Percentiles rank a stretch among this genome's conserved stretches.
phyloP scores from a whole-genome alignment of 2,329 filamentous ascomycete species.

The Aplosporella prunicola region DNA sequence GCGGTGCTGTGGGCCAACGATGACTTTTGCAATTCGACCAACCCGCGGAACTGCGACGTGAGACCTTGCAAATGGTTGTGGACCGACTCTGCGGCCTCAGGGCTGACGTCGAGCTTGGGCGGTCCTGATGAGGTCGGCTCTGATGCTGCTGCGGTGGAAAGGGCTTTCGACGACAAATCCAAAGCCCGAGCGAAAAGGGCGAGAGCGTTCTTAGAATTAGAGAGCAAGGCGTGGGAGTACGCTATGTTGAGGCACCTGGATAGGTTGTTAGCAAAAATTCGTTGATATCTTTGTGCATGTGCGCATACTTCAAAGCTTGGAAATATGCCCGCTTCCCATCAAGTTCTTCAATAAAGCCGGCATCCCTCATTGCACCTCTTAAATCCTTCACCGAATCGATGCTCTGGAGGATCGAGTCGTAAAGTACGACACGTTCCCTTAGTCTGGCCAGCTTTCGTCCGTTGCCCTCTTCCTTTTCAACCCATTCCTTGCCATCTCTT shows the following conservation, averaged over 20 bases:
- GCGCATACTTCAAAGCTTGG: slow-evolving; percentile 66
- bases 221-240: slow-evolving; percentile 69
- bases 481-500: slow-evolving; percentile 37
- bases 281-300: neutral
- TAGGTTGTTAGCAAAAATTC: no score
- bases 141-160: slow-evolving; percentile 30
- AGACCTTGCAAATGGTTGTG: slow-evolving; percentile 56
- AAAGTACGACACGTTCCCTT: slow-evolving; percentile 79
- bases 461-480: slow-evolving; percentile 53
- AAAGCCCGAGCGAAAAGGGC: slow-evolving; percentile 69
- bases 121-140: slow-evolving; percentile 30
- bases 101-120: slow-evolving; percentile 59
- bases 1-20: slow-evolving; percentile 19
- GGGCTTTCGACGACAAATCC: slow-evolving; percentile 48
- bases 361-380: slow-evolving; percentile 79
- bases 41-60: slow-evolving; percentile 70
- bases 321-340: slow-evolving; percentile 75
- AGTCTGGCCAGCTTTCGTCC: slow-evolving; percentile 70
- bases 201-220: slow-evolving; percentile 68
- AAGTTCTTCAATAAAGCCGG: slow-evolving; percentile 65
- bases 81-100: slow-evolving; percentile 50
- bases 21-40: slow-evolving; percentile 63
- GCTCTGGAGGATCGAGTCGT: slow-evolving; percentile 84
- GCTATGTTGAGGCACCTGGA: slow-evolving; percentile 70
- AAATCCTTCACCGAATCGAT: slow-evolving; percentile 83